Evolutionary conservation across 2,329 filamentous ascomycete genomes (phyloP).

Genomic region (Monilinia aucupariae): DNA sequence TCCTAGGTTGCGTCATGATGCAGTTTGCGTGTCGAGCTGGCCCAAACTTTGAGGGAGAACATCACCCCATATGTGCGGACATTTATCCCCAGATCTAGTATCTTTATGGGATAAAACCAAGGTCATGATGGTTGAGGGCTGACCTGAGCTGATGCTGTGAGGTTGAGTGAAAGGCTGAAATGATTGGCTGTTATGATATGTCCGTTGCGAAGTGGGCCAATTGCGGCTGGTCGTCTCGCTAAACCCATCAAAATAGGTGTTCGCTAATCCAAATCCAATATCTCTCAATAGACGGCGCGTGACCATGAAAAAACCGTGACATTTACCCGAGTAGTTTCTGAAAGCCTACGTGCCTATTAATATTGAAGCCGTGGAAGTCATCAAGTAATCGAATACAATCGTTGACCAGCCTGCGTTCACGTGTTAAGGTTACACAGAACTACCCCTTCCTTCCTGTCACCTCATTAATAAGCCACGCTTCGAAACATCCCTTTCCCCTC

Average conservation of each 20-base stretch:
- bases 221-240: slow-evolving; percentile 2
- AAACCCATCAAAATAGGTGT: neutral
- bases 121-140: neutral
- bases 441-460: neutral
- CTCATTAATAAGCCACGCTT: too few species aligned
- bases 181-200: neutral
- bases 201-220: neutral
- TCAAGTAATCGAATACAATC: neutral
- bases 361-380: neutral
- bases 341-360: neutral
- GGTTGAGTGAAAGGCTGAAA: neutral
- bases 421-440: neutral
- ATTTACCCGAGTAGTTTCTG: neutral
- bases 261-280: neutral
- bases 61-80: neutral
- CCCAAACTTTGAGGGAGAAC: neutral
- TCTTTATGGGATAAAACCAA: neutral
- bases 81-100: neutral
- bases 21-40: neutral
- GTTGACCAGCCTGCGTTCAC: neutral
- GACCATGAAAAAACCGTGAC: neutral
- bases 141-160: slow-evolving; percentile 3
- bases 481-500: neutral
- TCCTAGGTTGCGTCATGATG: neutral
- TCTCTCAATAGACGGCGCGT: neutral